Evolutionary conservation across 441 rosid genomes (phyloP).

Genomic region (Gossypium schwendimanii): DNA sequence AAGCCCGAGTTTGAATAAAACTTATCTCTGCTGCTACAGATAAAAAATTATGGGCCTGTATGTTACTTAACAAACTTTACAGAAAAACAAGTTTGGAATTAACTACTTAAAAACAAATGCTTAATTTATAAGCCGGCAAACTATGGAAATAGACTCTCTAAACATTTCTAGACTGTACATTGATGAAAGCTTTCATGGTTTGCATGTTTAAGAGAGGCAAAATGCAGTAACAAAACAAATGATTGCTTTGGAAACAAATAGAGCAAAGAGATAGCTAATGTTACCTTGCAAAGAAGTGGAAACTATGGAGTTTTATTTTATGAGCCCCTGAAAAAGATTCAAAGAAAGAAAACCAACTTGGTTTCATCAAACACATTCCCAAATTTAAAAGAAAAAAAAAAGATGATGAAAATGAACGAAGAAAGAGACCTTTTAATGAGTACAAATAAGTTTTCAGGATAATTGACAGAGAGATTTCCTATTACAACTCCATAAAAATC

Average conservation of each 20-base stretch:
- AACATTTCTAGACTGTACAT: not conserved
- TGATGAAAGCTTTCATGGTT: not conserved
- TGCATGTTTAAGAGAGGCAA: slow-evolving; percentile 2
- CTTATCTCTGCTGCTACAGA: not conserved
- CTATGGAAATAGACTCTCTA: not conserved
- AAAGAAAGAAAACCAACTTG: not conserved
- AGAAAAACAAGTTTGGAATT: not conserved
- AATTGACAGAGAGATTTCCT: slow-evolving; percentile 15
- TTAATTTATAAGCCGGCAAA: not conserved
- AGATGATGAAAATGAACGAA: not conserved
- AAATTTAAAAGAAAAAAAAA: not conserved
- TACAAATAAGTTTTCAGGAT: not conserved
- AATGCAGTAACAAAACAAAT: not conserved
- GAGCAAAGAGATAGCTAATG: not conserved
- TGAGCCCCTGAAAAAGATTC: slow-evolving; percentile 15
- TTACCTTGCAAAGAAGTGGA: not conserved
- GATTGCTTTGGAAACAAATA: not conserved
- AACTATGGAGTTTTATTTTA: slow-evolving; percentile 11
- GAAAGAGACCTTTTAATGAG: not conserved
- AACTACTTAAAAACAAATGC: not conserved
- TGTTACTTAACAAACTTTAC: not conserved
- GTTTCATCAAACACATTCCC: slow-evolving; percentile 2
- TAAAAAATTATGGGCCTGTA: not conserved
- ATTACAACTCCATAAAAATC: slow-evolving; percentile 23
- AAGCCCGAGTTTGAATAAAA: not conserved